phyloP scores from a whole-genome alignment of 257 asterid genomes.

The Eustoma russellianum region DNA sequence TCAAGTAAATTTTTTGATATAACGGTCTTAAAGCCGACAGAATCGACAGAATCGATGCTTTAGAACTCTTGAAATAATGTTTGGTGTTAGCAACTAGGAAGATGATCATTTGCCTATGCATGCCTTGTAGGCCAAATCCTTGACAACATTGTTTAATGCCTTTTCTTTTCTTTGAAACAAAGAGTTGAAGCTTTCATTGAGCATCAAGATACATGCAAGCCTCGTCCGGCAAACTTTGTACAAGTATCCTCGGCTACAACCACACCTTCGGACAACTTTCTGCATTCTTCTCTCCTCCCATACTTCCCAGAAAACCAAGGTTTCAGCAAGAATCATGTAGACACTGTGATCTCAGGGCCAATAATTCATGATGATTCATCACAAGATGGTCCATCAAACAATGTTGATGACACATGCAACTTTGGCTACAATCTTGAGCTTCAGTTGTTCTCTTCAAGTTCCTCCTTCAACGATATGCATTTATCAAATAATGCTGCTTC shows the following conservation, averaged over 20 bases:
- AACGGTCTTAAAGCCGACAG: too few relatives aligned
- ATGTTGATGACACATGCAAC: not conserved
- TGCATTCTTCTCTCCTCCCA: constrained; percentile 7
- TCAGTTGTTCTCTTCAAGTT: constrained; percentile 20
- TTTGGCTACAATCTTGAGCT: constrained; percentile 28
- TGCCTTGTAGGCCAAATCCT: too few relatives aligned
- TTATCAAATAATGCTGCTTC: constrained; percentile 1
- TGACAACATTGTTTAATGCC: too few relatives aligned
- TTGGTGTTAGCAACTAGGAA: too few relatives aligned
- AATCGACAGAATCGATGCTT: too few relatives aligned
- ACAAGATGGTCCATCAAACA: not conserved
- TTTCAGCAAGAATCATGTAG: not conserved
- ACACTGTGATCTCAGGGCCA: not conserved
- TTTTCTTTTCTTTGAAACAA: too few relatives aligned
- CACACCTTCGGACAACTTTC: not conserved
- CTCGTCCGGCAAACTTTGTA: constrained; percentile 7
- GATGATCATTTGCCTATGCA: too few relatives aligned
- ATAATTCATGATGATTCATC: not conserved
- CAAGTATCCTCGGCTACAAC: not conserved
- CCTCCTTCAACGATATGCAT: constrained; percentile 3
- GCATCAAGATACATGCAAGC: constrained; percentile 41
- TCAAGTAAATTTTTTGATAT: too few relatives aligned
- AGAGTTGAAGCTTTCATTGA: constrained; percentile 39
- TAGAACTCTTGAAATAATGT: too few relatives aligned
- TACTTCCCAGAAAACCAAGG: not conserved